Conservation (phyloP, 2,329 filamentous ascomycete species). For the Beauveria bassiana region DNA sequence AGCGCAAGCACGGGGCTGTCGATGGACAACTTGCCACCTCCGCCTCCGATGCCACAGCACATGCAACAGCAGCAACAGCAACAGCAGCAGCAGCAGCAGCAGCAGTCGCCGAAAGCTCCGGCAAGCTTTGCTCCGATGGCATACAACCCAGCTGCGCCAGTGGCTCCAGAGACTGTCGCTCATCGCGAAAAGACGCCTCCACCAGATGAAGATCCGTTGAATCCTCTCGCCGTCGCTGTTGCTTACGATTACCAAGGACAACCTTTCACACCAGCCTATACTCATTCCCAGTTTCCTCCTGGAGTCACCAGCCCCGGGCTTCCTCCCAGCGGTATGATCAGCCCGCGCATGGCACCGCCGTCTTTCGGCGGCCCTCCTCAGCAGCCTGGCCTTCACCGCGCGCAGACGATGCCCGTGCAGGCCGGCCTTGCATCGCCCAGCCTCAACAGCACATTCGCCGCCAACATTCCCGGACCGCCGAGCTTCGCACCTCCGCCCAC, state of each 20-base stretch:
- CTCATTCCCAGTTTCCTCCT: constrained; percentile 36
- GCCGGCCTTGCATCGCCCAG: constrained; percentile 30
- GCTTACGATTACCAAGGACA: constrained; percentile 47
- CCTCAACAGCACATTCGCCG: constrained; percentile 35
- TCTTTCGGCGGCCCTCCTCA: constrained; percentile 30
- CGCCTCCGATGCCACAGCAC: constrained; percentile 25
- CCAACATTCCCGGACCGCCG: constrained; percentile 27
- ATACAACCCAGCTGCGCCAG: constrained; percentile 73
- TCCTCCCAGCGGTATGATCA: constrained; percentile 26
- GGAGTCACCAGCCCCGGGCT: constrained; percentile 34
- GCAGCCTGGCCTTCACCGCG: constrained; percentile 40
- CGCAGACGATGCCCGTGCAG: constrained; percentile 41
- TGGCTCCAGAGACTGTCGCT: constrained; percentile 62
- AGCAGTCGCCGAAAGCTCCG: neutral
- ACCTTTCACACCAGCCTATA: constrained; percentile 45
- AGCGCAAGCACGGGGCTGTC: constrained; percentile 10
- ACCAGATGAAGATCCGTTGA: constrained; percentile 54
- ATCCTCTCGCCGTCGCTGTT: constrained; percentile 51
- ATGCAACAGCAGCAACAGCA: constrained; percentile 20
- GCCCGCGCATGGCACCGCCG: constrained; percentile 34
- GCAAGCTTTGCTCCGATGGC: constrained; percentile 55
- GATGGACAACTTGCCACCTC: constrained; percentile 16
- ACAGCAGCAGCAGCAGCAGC: constrained; percentile 6
- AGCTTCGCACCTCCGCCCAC: constrained; percentile 11
- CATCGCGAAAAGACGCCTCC: constrained; percentile 77